These are phyloP conservation scores for Diacronema lutheri DNA, from an alignment of 78 protist genomes.

Conservation along the genomic window DNA sequence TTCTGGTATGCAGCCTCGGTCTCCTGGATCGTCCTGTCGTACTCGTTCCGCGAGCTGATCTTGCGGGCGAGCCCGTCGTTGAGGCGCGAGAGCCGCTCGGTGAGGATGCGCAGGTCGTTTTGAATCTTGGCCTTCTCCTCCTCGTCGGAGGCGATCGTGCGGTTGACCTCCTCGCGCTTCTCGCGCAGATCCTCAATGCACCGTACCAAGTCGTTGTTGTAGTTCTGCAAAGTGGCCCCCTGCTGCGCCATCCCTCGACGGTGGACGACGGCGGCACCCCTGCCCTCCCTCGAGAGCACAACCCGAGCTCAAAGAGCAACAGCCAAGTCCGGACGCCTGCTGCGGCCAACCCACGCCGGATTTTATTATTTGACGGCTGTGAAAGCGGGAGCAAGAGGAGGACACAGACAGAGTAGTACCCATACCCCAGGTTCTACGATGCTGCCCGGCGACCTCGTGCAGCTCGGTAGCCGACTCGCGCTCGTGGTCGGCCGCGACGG, in stretches of 20 bases:
- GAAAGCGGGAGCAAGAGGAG: no score
- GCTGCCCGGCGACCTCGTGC: no score
- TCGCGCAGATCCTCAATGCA: constrained; percentile 29
- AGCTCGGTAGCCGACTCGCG: no score
- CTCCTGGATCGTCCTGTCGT: constrained; percentile 60
- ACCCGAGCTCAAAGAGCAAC: no score
- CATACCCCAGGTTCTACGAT: no score
- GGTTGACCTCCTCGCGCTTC: constrained; percentile 38
- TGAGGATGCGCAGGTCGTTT: constrained; percentile 32
- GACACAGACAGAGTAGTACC: no score
- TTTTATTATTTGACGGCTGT: no score
- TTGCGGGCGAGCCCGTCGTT: constrained; percentile 43
- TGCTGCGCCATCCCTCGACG: constrained; percentile 9
- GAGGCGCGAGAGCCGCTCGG: constrained; percentile 26
- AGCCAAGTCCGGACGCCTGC: no score
- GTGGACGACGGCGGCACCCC: no score
- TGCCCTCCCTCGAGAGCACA: no score
- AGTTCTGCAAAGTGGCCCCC: constrained; percentile 24
- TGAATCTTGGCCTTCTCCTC: constrained; percentile 49
- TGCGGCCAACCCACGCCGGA: no score
- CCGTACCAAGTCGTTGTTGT: constrained; percentile 31
- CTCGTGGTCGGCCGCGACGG: no score
- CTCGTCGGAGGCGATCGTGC: constrained; percentile 15
- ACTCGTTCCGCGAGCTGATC: constrained; percentile 30
- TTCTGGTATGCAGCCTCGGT: constrained; percentile 52